Conservation (phyloP, 1,284 basidiomycete genomes). For the Trametes hirsuta region DNA sequence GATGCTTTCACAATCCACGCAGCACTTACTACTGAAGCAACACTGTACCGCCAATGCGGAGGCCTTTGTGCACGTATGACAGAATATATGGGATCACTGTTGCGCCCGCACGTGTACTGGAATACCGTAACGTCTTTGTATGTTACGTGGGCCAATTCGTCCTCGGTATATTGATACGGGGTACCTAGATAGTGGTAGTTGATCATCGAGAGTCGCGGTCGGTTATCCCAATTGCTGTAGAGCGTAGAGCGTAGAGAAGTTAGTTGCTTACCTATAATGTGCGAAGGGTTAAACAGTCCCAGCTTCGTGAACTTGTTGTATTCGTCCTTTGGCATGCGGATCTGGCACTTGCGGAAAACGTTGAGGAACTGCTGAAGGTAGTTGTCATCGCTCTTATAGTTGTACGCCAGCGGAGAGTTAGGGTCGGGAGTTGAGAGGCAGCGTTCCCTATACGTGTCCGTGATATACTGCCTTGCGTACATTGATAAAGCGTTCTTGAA, state of each 20-base stretch:
- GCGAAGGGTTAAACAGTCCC: not conserved
- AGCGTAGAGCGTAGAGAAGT: too few species aligned
- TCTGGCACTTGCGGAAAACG: not conserved
- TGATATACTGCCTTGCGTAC: not conserved
- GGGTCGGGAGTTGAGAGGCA: not conserved
- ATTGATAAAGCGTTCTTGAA: not conserved
- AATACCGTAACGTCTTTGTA: not conserved
- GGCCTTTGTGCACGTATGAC: not conserved
- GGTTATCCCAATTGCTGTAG: too few species aligned
- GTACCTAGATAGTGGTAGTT: not conserved
- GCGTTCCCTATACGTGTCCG: not conserved
- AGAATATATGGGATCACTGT: not conserved
- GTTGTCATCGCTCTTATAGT: not conserved
- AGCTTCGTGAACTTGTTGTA: not conserved
- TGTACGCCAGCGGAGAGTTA: not conserved
- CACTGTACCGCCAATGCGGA: not conserved
- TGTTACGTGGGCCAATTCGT: not conserved
- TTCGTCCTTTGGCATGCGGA: not conserved
- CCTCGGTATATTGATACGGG: not conserved
- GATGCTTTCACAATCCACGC: too few species aligned
- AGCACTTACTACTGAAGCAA: too few species aligned
- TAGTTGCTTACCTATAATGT: not conserved
- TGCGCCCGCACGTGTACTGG: not conserved
- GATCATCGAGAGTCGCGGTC: too few species aligned
- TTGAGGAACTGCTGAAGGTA: not conserved